Evolutionary conservation across 2,329 filamentous ascomycete genomes (phyloP).

Genomic region (Ophiostoma quercus): DNA sequence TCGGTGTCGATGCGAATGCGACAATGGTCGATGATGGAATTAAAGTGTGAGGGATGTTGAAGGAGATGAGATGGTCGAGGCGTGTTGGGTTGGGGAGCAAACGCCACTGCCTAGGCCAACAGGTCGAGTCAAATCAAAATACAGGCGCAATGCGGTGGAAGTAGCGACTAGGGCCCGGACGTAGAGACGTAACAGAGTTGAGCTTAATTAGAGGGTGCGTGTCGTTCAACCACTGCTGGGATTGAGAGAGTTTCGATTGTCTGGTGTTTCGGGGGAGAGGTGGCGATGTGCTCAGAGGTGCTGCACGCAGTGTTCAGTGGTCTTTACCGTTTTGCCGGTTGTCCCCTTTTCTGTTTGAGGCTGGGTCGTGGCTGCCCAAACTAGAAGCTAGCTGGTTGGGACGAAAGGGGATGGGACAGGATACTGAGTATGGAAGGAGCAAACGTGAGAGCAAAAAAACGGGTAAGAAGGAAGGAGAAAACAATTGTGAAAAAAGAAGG

Average conservation of each 20-base stretch:
- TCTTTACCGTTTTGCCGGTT: constrained; percentile 6
- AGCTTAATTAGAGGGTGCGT: neutral
- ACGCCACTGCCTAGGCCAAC: neutral
- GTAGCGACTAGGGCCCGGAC: neutral
- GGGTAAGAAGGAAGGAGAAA: neutral
- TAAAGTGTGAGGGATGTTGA: neutral
- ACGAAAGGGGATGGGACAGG: constrained; percentile 12
- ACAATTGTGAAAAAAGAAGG: neutral
- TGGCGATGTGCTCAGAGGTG: neutral
- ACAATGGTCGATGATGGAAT: neutral
- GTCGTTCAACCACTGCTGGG: neutral
- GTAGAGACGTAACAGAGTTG: neutral
- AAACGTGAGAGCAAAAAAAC: constrained; percentile 1
- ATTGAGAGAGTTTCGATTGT: neutral
- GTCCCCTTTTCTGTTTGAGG: neutral
- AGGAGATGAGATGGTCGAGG: neutral
- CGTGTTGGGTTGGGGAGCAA: neutral
- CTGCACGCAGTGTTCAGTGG: neutral
- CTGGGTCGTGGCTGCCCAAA: constrained; percentile 21
- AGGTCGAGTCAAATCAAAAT: neutral
- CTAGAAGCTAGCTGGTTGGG: constrained; percentile 17
- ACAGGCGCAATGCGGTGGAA: constrained; percentile 9
- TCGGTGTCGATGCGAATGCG: neutral
- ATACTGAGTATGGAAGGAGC: constrained; percentile 6
- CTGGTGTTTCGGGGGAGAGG: neutral